These are phyloP conservation scores for Parietichytrium sp. DNA, from an alignment of 108 stramenopile species.

Conservation along the genomic window DNA sequence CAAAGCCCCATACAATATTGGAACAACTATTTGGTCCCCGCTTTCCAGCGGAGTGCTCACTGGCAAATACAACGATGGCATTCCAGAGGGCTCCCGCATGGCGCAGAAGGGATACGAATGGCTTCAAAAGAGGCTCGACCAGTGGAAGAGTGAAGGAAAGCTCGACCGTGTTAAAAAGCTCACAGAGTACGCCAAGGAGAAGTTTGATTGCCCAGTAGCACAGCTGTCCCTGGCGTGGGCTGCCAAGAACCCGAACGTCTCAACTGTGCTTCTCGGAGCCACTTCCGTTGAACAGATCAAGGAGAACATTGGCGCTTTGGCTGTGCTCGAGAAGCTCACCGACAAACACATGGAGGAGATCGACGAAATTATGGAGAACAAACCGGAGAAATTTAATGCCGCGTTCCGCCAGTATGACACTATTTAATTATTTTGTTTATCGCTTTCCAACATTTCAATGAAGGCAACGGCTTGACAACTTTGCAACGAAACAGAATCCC, in stretches of 20 bases:
- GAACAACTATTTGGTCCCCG: constrained; percentile 55
- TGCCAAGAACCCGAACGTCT: constrained; percentile 48
- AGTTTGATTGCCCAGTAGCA: constrained; percentile 44
- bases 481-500: too few relatives aligned
- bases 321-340: constrained; percentile 45
- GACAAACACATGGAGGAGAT: constrained; percentile 53
- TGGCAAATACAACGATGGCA: constrained; percentile 56
- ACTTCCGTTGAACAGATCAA: constrained; percentile 53
- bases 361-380: constrained; percentile 51
- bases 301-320: constrained; percentile 50
- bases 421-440: not conserved
- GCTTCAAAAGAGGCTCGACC: constrained; percentile 43
- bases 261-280: constrained; percentile 52
- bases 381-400: constrained; percentile 38
- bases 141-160: constrained; percentile 51
- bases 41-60: constrained; percentile 53
- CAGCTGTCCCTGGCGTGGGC: constrained; percentile 57
- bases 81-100: constrained; percentile 51
- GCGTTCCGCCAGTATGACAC: not conserved
- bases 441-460: not conserved
- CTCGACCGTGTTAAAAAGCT: constrained; percentile 53
- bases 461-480: too few relatives aligned
- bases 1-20: constrained; percentile 51
- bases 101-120: constrained; percentile 51
- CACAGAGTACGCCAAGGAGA: constrained; percentile 46